A percentile compares a stretch with the other conserved stretches of the same genome.
These are phyloP conservation scores for Fraxinus platypoda DNA, from an alignment of 305 asterid species.

Conservation along the genomic window DNA sequence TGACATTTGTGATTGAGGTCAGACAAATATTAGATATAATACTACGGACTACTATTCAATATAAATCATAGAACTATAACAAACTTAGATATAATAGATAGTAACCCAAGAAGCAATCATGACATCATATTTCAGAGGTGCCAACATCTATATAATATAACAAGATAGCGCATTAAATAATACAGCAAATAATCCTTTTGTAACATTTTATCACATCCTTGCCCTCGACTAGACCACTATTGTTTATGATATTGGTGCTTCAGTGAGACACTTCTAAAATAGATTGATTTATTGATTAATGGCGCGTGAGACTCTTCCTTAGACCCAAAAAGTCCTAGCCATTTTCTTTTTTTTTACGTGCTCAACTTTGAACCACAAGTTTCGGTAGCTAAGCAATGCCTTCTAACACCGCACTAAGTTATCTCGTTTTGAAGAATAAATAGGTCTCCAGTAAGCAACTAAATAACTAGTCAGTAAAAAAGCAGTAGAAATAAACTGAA, in stretches of 20 bases:
- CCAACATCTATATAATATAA: not conserved
- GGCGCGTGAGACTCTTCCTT: not conserved
- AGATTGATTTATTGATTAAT: not conserved
- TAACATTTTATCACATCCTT: not conserved
- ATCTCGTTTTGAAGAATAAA: not conserved
- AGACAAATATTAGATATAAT: not conserved
- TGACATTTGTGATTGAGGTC: conserved; percentile 3
- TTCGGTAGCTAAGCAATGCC: conserved; percentile 5
- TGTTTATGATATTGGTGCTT: not conserved
- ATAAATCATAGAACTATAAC: not conserved
- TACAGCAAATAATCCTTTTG: not conserved
- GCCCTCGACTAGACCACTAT: not conserved
- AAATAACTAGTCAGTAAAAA: not conserved
- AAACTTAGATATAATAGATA: not conserved
- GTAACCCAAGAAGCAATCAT: not conserved
- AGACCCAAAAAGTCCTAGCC: not conserved
- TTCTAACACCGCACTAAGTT: not conserved
- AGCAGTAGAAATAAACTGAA: not conserved
- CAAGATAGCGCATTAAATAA: not conserved
- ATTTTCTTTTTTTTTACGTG: not conserved
- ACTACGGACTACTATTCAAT: not conserved
- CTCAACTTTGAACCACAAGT: conserved; percentile 13
- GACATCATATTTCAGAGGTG: not conserved
- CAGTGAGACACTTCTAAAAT: not conserved
- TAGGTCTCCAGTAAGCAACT: not conserved